Conservation (phyloP, 192 early-diverging fungal genomes). For the Coemansia asiatica region DNA sequence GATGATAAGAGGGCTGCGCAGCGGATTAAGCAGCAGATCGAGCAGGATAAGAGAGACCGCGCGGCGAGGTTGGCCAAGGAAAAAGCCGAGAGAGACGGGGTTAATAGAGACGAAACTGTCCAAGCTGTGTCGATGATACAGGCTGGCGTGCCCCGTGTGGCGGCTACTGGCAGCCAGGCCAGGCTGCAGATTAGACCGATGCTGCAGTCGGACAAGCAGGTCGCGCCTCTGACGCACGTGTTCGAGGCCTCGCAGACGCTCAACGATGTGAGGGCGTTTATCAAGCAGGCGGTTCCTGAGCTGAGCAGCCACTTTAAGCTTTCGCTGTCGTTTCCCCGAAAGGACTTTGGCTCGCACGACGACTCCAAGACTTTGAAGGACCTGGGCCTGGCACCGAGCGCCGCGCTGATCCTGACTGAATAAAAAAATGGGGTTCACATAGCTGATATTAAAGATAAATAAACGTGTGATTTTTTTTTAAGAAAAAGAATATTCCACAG, state of each 20-base stretch:
- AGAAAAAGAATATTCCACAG: not conserved
- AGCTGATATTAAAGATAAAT: too few relatives aligned
- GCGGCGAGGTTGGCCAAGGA: conserved; percentile 48
- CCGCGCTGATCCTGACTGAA: conserved; percentile 58
- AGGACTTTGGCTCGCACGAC: conserved; percentile 58
- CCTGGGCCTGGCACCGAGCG: conserved; percentile 64
- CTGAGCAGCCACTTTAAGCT: conserved; percentile 59
- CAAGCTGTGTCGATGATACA: conserved; percentile 20
- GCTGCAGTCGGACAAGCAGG: conserved; percentile 28
- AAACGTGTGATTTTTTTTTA: too few relatives aligned
- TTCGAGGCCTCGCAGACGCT: conserved; percentile 62
- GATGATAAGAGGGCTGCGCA: conserved; percentile 63
- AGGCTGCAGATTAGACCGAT: conserved; percentile 66
- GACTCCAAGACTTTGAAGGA: conserved; percentile 63
- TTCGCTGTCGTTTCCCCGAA: conserved; percentile 63
- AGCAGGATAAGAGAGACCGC: conserved; percentile 67
- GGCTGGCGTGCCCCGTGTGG: conserved; percentile 28
- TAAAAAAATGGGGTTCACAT: not conserved
- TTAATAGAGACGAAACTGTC: not conserved
- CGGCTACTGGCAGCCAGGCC: conserved; percentile 51
- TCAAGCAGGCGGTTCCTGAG: conserved; percentile 35
- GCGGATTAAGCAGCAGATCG: conserved; percentile 65
- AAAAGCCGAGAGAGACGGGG: conserved; percentile 32
- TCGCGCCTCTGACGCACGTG: conserved; percentile 58
- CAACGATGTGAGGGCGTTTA: conserved; percentile 56